Conservation (phyloP, 2,329 filamentous ascomycete species). For the Xylariaceae sp. region DNA sequence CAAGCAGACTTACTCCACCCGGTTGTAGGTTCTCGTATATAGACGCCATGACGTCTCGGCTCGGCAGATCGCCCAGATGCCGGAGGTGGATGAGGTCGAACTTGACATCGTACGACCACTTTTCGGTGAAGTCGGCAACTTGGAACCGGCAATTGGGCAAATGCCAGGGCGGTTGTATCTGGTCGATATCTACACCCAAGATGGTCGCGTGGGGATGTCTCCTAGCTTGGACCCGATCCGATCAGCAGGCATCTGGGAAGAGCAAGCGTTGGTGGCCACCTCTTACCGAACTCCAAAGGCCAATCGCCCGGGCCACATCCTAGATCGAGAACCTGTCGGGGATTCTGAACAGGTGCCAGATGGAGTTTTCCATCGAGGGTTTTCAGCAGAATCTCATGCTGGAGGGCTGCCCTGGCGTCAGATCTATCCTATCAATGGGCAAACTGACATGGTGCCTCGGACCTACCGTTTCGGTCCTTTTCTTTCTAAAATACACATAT, state of each 20-base stretch:
- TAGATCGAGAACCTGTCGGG: constrained; percentile 28
- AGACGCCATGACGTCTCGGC: constrained; percentile 22
- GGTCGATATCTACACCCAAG: constrained; percentile 28
- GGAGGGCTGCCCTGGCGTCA: constrained; percentile 16
- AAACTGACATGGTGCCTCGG: not conserved
- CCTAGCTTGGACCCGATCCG: constrained; percentile 9
- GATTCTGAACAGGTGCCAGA: constrained; percentile 24
- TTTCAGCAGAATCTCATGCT: constrained; percentile 27
- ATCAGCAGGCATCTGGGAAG: not conserved
- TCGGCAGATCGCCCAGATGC: constrained; percentile 22
- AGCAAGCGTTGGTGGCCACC: not conserved
- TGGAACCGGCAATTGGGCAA: constrained; percentile 27
- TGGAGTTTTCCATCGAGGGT: constrained; percentile 28
- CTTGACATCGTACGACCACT: constrained; percentile 21
- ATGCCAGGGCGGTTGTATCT: constrained; percentile 19
- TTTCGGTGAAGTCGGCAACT: constrained; percentile 22
- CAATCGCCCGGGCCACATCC: constrained; percentile 29
- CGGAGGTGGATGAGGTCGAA: constrained; percentile 31
- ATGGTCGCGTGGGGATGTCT: constrained; percentile 24
- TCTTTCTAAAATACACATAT: constrained; percentile 24
- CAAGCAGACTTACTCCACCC: constrained; percentile 25
- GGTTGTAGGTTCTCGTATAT: constrained; percentile 31
- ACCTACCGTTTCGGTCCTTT: constrained; percentile 27
- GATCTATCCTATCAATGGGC: too few relatives aligned
- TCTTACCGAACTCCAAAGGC: constrained; percentile 22